Base-by-base conservation (phyloP, 805 yeast genomes). In the Ogataea allantospora region DNA sequence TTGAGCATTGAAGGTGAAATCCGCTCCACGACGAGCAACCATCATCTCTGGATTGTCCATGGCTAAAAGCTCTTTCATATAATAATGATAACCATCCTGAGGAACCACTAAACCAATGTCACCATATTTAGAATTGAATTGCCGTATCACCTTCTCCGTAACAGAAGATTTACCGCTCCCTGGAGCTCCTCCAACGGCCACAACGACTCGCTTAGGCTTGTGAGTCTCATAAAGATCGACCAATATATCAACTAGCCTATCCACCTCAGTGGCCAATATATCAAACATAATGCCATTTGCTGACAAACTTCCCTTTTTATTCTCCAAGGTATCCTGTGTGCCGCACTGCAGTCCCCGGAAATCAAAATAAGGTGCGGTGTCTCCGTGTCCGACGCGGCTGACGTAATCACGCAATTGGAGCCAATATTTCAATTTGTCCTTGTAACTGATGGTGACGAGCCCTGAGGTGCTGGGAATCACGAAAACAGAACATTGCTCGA, bases 401-500 rank as follows among this genome's bases (percentile, higher is more conserved):
- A 62, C 44, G 31, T 54, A 61, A 12, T 38, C 43, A 5, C 54
- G 53, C 37, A 81, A 48, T 9, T 57, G 56, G 10, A 51, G 49
- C 88, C 88, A 82, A 12, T 71, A 46, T 4, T 40, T 49, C 34
- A 75, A 51, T 51, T 78, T 78, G 26, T 66, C 68, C 0, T 58
- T 62, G 39, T 62, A 63, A 19, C 67, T 60, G 51, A 78, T 61
- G 7, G 81, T 70, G 7, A 80, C 89, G 6, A 84, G 58, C 2
- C 91, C 91, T 5, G 88, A 80, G 0, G 89, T 82, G 30, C 79
- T 79, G 2, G 89, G 88, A 18, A 82, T 70, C 5, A 83, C 88
- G 56, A 69, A 78, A 0, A 77, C 55, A 5, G 52, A 40, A n/a
- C 53, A 42, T 9, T 40, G 58, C 46, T 18, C 41, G 63, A 42